Base-by-base conservation (phyloP, 2,329 filamentous ascomycete genomes). In the Tolypocladium nubicola region DNA sequence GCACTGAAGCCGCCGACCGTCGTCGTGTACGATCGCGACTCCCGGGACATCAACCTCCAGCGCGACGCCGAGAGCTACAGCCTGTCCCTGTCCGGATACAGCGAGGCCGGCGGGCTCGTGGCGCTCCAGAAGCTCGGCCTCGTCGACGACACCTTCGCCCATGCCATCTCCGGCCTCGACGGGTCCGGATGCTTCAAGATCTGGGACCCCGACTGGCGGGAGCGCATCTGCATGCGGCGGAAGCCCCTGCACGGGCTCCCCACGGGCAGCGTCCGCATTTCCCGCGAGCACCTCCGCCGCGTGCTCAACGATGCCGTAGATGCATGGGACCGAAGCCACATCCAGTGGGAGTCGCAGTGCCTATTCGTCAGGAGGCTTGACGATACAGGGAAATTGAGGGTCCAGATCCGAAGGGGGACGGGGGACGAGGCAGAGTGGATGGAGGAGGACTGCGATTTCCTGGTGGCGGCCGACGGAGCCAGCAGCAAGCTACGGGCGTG, bases 381-480 rank as follows among this genome's bases (percentile, higher is more conserved):
- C 1, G 55, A 61, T 2, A 60, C 61, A 26, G 67, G 67, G 5
- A 62, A 62, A 13, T 30, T 71, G 7, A 56, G 61, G 9, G 65
- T 71, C 1, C 55, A 58, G 19, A 52, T 67, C 3, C 54, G 23
- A 33, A 11, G 61, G 49, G 30, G 62, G 55, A 5, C 23, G 56
- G 16, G 1, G 13, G 14, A n/a, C 9, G 49, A 37, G 53, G 26
- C 6, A 6, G 35, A 30, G 8, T 26, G 33, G 1, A 50, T 58
- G 35, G 57, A 63, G 16, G 57, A 61, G 30, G 60, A 66, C 1
- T 75, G 74, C 50, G 75, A 79, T 58, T 19, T 79, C 0, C 67
- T 79, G 9, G 66, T 79, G 40, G 75, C 70, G 0, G 75, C 76
- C 0, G 77, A 79, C 58, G 77, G 77, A 0, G 69, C 74, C 0